Conservation (phyloP, 163 green algal genomes). For the Prototheca wickerhamii region DNA sequence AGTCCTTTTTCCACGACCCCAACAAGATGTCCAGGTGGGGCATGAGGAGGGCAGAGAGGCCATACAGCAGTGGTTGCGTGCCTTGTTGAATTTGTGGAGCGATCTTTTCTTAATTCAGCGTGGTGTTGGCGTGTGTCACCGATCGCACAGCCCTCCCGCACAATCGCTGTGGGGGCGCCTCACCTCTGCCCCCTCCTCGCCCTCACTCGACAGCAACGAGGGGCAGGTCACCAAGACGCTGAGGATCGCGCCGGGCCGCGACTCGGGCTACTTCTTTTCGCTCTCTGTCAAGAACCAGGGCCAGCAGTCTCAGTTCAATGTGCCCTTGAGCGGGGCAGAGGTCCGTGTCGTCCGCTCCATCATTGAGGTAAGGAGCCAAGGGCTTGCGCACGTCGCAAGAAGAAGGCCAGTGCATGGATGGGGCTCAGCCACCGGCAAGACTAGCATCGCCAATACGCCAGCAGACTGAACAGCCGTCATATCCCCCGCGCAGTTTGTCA, state of each 20-base stretch:
- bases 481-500: slow-evolving; percentile 15
- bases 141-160: background rate
- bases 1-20: slow-evolving; percentile 26
- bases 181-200: background rate
- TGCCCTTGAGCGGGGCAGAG: slow-evolving; percentile 9
- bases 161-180: background rate
- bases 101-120: background rate
- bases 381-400: no score
- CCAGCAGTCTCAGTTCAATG: background rate
- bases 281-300: slow-evolving; percentile 15
- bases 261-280: slow-evolving; percentile 15
- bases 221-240: slow-evolving; percentile 17
- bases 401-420: no score
- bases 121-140: background rate
- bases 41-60: background rate
- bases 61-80: background rate
- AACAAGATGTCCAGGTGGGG: slow-evolving; percentile 17
- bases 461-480: background rate
- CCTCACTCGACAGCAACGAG: slow-evolving; percentile 1
- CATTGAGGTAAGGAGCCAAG: slow-evolving; percentile 15
- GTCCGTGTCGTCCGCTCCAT: slow-evolving; percentile 10
- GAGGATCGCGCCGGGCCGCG: slow-evolving; percentile 5
- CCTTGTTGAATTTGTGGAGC: background rate
- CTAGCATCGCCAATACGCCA: background rate
- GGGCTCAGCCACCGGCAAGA: background rate